These are phyloP conservation scores for Trypanosoma theileri DNA, from an alignment of 208 protist species.

Conservation along the genomic window DNA sequence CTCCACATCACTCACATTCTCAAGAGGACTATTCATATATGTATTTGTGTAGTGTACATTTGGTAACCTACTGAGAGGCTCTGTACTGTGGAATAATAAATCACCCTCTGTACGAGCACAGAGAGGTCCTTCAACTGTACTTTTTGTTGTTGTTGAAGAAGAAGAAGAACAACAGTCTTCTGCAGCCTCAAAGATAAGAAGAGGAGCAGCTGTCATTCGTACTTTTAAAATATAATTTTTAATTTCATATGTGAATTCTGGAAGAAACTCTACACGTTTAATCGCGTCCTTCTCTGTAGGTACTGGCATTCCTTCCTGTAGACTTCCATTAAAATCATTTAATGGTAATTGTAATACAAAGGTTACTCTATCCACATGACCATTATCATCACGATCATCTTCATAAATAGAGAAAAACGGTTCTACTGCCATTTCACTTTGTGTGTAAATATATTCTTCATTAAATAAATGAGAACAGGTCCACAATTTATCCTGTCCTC, in stretches of 20 bases:
- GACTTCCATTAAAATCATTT: constrained; percentile 25
- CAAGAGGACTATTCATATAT: constrained; percentile 57
- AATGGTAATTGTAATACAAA: constrained; percentile 67
- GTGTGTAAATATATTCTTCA: constrained; percentile 36
- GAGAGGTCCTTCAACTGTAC: constrained; percentile 25
- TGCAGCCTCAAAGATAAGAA: constrained; percentile 41
- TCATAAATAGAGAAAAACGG: constrained; percentile 63
- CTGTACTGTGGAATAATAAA: constrained; percentile 57
- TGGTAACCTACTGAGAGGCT: constrained; percentile 45
- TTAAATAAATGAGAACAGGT: constrained; percentile 72
- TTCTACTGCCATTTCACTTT: constrained; percentile 31
- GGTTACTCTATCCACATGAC: constrained; percentile 38
- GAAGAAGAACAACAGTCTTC: not conserved
- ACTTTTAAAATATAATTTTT: constrained; percentile 42
- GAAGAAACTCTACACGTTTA: constrained; percentile 56
- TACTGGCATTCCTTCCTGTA: constrained; percentile 12
- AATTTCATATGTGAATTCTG: constrained; percentile 75
- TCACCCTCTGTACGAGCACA: constrained; percentile 66
- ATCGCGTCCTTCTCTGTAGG: constrained; percentile 43
- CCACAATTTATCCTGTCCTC: constrained; percentile 71
- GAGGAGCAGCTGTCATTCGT: constrained; percentile 68
- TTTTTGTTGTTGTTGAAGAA: constrained; percentile 19
- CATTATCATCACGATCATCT: constrained; percentile 48
- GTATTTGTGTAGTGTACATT: constrained; percentile 48
- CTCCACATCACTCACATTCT: constrained; percentile 23